Percentiles rank a stretch among this genome's conserved stretches.
Evolutionary conservation across 108 stramenopile species (phyloP).

Genomic region (Skeletonema potamos): DNA sequence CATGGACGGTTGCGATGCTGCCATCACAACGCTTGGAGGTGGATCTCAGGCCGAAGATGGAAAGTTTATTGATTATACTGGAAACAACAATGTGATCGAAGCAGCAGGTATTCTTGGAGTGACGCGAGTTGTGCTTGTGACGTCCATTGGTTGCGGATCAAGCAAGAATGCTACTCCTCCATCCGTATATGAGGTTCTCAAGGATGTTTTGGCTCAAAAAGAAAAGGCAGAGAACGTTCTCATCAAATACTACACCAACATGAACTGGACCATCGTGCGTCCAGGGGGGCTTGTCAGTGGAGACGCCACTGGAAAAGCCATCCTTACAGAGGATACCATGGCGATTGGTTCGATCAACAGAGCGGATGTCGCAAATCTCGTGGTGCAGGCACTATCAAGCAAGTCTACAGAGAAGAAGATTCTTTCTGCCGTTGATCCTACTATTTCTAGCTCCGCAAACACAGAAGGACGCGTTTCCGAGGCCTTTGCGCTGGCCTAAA

Average conservation of each 20-base stretch:
- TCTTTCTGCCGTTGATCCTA: conserved; percentile 75
- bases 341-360: conserved; percentile 90
- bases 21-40: conserved; percentile 92
- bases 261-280: conserved; percentile 95
- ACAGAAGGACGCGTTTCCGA: conserved; percentile 50
- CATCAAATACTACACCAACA: conserved; percentile 93
- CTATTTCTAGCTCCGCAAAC: conserved; percentile 53
- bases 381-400: conserved; percentile 64
- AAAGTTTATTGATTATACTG: conserved; percentile 87
- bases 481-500: conserved; percentile 53
- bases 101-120: conserved; percentile 95
- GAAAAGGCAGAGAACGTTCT: conserved; percentile 74
- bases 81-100: conserved; percentile 95
- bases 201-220: conserved; percentile 59
- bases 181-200: conserved; percentile 76
- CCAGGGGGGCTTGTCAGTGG: conserved; percentile 88
- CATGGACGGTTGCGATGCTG: conserved; percentile 96
- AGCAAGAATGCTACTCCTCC: conserved; percentile 85
- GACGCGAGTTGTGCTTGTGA: conserved; percentile 87
- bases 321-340: conserved; percentile 85
- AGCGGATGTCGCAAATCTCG: conserved; percentile 88
- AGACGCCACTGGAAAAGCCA: conserved; percentile 75
- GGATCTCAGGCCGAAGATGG: conserved; percentile 43
- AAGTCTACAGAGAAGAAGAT: conserved; percentile 70
- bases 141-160: conserved; percentile 91